Conservation (phyloP, 2,329 filamentous ascomycete species). For the Xylaria sp. region DNA sequence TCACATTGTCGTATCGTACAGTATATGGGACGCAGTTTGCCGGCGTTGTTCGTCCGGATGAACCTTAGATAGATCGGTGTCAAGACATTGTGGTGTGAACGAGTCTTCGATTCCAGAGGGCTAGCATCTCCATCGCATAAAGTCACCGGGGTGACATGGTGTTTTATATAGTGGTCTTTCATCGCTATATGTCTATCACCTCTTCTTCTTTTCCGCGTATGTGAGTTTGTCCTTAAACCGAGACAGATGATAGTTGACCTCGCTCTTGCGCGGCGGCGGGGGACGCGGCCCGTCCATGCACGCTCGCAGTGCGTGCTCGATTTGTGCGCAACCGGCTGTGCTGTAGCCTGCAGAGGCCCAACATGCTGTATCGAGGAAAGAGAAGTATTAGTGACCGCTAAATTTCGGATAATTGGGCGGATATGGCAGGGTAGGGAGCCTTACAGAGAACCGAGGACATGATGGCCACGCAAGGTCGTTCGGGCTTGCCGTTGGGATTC, state of each 20-base stretch:
- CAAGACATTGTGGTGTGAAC: background rate
- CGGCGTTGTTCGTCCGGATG: background rate
- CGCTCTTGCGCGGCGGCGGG: conserved; percentile 70
- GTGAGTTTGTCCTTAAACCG: conserved; percentile 80
- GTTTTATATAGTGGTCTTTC: background rate
- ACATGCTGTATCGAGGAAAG: conserved; percentile 67
- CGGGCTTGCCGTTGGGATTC: conserved; percentile 60
- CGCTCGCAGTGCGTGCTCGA: conserved; percentile 69
- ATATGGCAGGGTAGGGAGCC: background rate
- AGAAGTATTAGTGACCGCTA: conserved; percentile 22
- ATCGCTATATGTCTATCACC: conserved; percentile 29
- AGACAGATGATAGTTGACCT: conserved; percentile 90
- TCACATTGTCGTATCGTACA: conserved; percentile 21
- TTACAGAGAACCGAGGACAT: conserved; percentile 69
- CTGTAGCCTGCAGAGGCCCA: conserved; percentile 84
- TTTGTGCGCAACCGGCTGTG: conserved; percentile 65
- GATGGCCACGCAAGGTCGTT: conserved; percentile 65
- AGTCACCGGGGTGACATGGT: background rate
- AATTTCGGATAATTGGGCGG: background rate
- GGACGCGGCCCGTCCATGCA: conserved; percentile 84
- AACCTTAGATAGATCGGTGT: background rate
- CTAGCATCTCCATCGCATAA: background rate
- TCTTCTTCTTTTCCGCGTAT: conserved; percentile 62
- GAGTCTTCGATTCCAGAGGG: no score
- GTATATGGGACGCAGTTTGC: background rate